Percentiles rank a stretch among this genome's conserved stretches.
phyloP scores from a whole-genome alignment of 306 rosid genomes.

The Pterocarpus macrocarpus region DNA sequence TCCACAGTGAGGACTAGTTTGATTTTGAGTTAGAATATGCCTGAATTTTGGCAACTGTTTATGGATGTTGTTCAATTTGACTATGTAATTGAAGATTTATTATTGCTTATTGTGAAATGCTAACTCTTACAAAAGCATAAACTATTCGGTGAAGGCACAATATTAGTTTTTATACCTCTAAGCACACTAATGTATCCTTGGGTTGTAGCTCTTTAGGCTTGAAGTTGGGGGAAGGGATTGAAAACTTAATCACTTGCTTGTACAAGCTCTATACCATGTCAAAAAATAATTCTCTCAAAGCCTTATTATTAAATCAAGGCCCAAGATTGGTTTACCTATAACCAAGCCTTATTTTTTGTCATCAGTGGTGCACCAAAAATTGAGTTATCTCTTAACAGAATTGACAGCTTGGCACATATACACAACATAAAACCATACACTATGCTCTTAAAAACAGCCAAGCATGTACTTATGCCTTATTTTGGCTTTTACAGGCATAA shows the following conservation, averaged over 20 bases:
- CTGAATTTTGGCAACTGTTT: not conserved
- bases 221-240: not conserved
- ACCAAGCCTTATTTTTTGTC: not conserved
- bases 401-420: not conserved
- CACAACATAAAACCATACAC: not conserved
- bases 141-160: not conserved
- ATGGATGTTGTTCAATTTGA: not conserved
- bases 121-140: not conserved
- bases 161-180: not conserved
- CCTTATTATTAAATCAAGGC: not conserved
- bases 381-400: not conserved
- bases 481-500: conserved; percentile 73
- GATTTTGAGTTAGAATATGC: not conserved
- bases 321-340: not conserved
- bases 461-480: conserved; percentile 16
- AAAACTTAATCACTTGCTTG: too few species aligned
- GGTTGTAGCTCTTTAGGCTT: not conserved
- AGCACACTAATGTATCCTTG: not conserved
- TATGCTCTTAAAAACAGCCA: not conserved
- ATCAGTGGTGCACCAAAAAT: not conserved
- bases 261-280: too few species aligned
- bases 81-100: not conserved
- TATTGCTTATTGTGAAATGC: not conserved
- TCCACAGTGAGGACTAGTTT: not conserved
- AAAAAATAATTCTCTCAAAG: not conserved